Base-by-base conservation (phyloP, 1,284 basidiomycete species). In the Tilletia walkeri region DNA sequence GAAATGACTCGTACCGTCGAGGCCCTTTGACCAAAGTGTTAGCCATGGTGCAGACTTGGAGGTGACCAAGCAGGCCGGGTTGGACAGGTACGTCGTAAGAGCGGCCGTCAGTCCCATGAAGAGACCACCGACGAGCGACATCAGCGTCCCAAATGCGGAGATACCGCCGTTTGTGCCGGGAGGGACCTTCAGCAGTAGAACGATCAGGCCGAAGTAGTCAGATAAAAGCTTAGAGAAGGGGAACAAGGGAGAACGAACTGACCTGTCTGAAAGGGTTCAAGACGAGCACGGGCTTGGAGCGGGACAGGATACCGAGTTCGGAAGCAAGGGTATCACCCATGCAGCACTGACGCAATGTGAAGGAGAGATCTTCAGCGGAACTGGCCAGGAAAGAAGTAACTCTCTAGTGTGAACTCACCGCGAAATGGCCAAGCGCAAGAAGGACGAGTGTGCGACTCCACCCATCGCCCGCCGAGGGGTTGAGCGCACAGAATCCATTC, bases 111-210 rank as follows among this genome's bases (percentile, higher is more conserved):
- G 4, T n/a, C 76, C 77, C 49, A 82, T 78, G 6, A 76, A 56
- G 0, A 73, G 79, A 0, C 95, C 95, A 1, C 95, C 95, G 0
- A 86, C 80, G 1, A 90, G 84, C 1, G 92, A 93, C 9, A 90
- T 90, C 1, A 88, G 72, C 0, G 92, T 92, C 7, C 95, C 95
- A 59, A 88, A 87, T 0, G 87, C 69, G 0, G 92, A 92, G 73
- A 97, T 87, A 0, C 88, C 95, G 9, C 95, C 95, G 80, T 98
- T 97, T 1, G 95, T 96, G 0, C 95, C 95, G 0, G 91, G 90
- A 0, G 94, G 94, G 0, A 95, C 92, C 93, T 88, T 39, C 94
- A 88, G 53, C 24, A 89, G 83, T 0, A 94, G 94, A 4, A 86
- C 86, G 3, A 88, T 86, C 56, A 61, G 18, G 16, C 24, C 24